Percentiles rank a stretch among this genome's conserved stretches.
phyloP scores from a whole-genome alignment of 2,329 filamentous ascomycete species.

The Arthroderma uncinatum region DNA sequence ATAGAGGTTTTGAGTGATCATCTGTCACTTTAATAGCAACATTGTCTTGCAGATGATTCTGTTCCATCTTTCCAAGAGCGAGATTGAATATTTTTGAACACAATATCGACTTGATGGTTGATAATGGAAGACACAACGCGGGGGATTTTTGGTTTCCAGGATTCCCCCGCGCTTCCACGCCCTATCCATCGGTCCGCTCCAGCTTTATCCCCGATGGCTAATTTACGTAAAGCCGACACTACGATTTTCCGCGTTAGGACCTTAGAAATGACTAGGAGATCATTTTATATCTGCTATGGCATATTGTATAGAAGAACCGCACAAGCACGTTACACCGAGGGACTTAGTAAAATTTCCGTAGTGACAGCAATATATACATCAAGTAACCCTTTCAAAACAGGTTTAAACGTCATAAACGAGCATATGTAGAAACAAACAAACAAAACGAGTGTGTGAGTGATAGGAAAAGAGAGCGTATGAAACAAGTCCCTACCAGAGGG shows the following conservation, averaged over 20 bases:
- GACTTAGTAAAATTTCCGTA: neutral
- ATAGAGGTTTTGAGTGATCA: neutral
- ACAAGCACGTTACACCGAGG: too few relatives aligned
- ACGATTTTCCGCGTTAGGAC: too few relatives aligned
- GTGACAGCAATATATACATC: neutral
- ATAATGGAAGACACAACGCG: too few relatives aligned
- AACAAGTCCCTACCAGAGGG: neutral
- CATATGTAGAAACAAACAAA: neutral
- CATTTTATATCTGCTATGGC: too few relatives aligned
- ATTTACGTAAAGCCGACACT: too few relatives aligned
- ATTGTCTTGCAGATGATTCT: neutral
- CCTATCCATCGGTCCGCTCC: neutral
- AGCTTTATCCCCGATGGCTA: too few relatives aligned
- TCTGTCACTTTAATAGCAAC: neutral
- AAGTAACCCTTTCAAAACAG: neutral
- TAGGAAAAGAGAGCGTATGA: neutral
- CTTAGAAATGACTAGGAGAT: too few relatives aligned
- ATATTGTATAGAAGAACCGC: too few relatives aligned
- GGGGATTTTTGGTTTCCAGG: neutral
- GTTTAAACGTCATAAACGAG: neutral
- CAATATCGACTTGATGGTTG: too few relatives aligned
- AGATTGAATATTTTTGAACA: neutral
- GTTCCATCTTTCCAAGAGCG: neutral
- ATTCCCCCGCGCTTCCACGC: neutral
- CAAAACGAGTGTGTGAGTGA: neutral